Conservation (phyloP, 2,329 filamentous ascomycete genomes). For the Clarireedia homoeocarpa region DNA sequence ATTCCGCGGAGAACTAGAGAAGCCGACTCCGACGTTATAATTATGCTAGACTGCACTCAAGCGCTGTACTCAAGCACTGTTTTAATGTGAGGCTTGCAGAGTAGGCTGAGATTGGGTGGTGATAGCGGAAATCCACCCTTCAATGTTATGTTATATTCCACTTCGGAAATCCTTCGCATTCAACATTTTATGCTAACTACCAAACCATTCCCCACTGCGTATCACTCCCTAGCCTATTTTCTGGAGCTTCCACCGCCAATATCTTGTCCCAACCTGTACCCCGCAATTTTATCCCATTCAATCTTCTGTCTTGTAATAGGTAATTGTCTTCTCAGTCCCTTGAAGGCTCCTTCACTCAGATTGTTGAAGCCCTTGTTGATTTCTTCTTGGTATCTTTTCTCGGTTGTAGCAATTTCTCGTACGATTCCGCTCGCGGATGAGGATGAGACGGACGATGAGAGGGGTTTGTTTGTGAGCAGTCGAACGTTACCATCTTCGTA, state of each 20-base stretch:
- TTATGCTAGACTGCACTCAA: too few relatives aligned
- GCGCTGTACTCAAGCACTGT: too few relatives aligned
- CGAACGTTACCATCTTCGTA: constrained; percentile 99
- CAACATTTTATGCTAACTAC: not conserved
- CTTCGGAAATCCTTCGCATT: too few relatives aligned
- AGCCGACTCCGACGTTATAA: too few relatives aligned
- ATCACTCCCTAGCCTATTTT: constrained; percentile 31
- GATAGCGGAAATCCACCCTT: too few relatives aligned
- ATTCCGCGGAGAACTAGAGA: too few relatives aligned
- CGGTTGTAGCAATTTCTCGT: constrained; percentile 67
- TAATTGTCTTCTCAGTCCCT: constrained; percentile 82
- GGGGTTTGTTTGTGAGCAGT: constrained; percentile 76
- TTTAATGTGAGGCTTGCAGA: too few relatives aligned
- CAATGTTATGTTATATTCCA: too few relatives aligned
- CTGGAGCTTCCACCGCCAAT: constrained; percentile 61
- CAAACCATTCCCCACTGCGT: not conserved
- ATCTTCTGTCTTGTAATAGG: constrained; percentile 98
- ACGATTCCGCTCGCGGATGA: constrained; percentile 53
- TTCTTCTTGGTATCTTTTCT: constrained; percentile 95
- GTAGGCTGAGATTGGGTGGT: too few relatives aligned
- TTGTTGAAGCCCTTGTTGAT: constrained; percentile 83
- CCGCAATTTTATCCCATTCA: constrained; percentile 97
- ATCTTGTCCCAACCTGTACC: constrained; percentile 78
- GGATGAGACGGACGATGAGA: constrained; percentile 53
- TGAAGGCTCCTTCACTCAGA: constrained; percentile 91